A percentile compares a stretch with the other conserved stretches of the same genome.
Evolutionary conservation across 1,139 yeast species (phyloP).

Genomic region (Magnusiomyces ingens): DNA sequence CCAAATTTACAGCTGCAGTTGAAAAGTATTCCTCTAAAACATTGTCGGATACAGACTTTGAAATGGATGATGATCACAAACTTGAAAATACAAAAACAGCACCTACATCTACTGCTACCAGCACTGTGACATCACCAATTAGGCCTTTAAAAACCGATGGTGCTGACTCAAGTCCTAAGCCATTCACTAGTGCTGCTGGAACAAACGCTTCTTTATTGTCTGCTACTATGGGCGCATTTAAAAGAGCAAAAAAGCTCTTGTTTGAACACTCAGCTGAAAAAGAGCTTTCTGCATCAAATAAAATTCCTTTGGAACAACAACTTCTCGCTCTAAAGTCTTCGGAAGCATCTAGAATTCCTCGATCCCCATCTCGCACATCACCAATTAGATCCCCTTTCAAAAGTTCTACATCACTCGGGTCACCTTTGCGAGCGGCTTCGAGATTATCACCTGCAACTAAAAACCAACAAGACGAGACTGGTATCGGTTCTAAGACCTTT

Average conservation of each 20-base stretch:
- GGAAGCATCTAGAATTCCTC: neutral
- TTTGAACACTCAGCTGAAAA: constrained; percentile 6
- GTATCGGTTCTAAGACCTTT: neutral
- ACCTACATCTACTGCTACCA: too few species aligned
- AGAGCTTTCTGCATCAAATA: too few species aligned
- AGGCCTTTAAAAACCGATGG: too few species aligned
- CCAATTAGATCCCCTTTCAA: neutral
- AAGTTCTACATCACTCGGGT: neutral
- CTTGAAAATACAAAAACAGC: too few species aligned
- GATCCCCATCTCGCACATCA: neutral
- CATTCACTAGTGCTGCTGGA: neutral
- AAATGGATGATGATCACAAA: neutral
- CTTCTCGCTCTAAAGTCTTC: too few species aligned
- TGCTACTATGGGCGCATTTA: constrained; percentile 16
- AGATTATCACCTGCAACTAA: neutral
- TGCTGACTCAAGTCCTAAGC: too few species aligned
- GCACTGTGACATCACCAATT: too few species aligned
- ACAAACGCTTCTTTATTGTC: neutral
- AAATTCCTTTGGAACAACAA: too few species aligned
- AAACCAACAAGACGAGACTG: neutral
- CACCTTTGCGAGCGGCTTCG: neutral
- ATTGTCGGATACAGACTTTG: neutral
- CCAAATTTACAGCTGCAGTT: neutral
- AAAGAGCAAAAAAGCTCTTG: constrained; percentile 12
- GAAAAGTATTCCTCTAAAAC: neutral